phyloP scores from a whole-genome alignment of 78 protist genomes.

The Creolimax fragrantissima region DNA sequence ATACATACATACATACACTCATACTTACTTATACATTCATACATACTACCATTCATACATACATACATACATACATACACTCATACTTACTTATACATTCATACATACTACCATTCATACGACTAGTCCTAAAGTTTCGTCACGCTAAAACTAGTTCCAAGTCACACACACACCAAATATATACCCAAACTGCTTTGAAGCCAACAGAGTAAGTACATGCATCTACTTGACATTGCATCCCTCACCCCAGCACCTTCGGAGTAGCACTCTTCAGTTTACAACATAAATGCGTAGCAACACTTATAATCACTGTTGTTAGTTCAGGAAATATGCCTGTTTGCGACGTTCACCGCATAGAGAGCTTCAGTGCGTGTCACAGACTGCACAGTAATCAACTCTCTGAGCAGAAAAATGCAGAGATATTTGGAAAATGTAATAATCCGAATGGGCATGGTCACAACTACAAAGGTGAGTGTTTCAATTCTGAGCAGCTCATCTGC shows the following conservation, averaged over 20 bases:
- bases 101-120: background rate
- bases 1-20: background rate
- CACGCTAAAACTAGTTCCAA: background rate
- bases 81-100: background rate
- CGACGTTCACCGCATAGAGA: background rate
- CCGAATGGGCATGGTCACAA: constrained; percentile 43
- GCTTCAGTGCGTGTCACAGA: constrained; percentile 13
- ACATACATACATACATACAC: background rate
- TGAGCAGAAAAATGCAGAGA: constrained; percentile 9
- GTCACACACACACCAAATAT: background rate
- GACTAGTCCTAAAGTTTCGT: background rate
- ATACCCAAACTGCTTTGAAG: background rate
- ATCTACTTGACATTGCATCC: background rate
- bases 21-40: background rate
- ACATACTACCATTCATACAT: background rate
- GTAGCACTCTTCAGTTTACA: too few relatives aligned
- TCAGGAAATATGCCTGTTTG: background rate
- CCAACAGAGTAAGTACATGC: background rate
- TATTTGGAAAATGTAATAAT: constrained; percentile 39
- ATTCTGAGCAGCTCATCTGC: too few relatives aligned
- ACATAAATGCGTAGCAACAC: too few relatives aligned
- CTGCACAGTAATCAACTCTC: constrained; percentile 9
- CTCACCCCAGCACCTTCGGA: too few relatives aligned
- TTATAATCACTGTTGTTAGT: too few relatives aligned
- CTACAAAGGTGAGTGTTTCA: constrained; percentile 9